Conservation (phyloP, 2,329 filamentous ascomycete species). For the Nectriaceae sp. region DNA sequence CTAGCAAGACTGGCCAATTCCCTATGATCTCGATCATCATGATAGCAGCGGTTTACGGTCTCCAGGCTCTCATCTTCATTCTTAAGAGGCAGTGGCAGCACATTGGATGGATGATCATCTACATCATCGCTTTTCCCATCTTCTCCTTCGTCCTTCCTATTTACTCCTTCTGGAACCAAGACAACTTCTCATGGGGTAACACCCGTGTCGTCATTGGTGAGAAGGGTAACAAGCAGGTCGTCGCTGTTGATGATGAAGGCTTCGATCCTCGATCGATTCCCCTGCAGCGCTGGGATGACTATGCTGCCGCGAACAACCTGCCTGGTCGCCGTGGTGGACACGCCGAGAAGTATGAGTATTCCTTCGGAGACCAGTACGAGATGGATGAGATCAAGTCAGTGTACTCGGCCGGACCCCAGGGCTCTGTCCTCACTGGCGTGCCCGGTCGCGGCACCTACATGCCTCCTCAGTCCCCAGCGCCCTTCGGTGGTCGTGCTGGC, state of each 20-base stretch:
- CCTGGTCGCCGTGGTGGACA: slow-evolving; percentile 82
- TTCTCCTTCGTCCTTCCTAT: slow-evolving; percentile 89
- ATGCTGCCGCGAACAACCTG: slow-evolving; percentile 81
- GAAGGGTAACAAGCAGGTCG: slow-evolving; percentile 85
- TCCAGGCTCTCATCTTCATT: slow-evolving; percentile 95
- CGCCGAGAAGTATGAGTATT: slow-evolving; percentile 63
- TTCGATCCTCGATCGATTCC: slow-evolving; percentile 94
- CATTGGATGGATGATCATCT: slow-evolving; percentile 99
- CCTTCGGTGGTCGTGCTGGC: slow-evolving; percentile 58
- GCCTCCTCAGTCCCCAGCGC: slow-evolving; percentile 79
- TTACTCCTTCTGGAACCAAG: slow-evolving; percentile 99
- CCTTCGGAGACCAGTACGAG: slow-evolving; percentile 80
- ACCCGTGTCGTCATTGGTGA: slow-evolving; percentile 97
- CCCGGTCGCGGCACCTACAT: slow-evolving; percentile 73
- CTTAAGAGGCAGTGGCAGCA: slow-evolving; percentile 98
- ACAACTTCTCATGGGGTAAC: slow-evolving; percentile 99
- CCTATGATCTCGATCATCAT: slow-evolving; percentile 87
- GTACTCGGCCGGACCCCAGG: slow-evolving; percentile 88
- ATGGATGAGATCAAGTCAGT: slow-evolving; percentile 98
- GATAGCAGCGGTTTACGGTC: slow-evolving; percentile 88
- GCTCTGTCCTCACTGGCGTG: slow-evolving; percentile 86
- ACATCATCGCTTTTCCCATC: slow-evolving; percentile 91
- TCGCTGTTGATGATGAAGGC: slow-evolving; percentile 80
- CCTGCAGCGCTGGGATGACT: slow-evolving; percentile 96
- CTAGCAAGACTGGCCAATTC: slow-evolving; percentile 70